Evolutionary conservation across 2,329 filamentous ascomycete species (phyloP), one percentile per base, ranked within the genome.

Genomic region (Aspergillus costaricaensis): DNA sequence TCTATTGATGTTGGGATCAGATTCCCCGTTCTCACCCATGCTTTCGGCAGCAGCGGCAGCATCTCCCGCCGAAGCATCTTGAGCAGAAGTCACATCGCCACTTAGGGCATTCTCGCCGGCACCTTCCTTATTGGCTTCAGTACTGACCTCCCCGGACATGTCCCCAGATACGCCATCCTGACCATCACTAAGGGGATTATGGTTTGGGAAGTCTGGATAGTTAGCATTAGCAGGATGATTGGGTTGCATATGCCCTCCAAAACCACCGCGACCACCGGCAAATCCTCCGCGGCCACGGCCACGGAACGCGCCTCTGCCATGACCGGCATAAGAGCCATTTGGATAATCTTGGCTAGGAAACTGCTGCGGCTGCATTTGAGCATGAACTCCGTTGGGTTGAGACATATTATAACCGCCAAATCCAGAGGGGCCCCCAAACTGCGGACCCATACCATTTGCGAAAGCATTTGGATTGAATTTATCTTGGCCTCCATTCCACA

Each of bases 401-500:
- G 88, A 82, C 86, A 90, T 88, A 88, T 88, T 85, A 83, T 82
- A 84, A 70, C 81, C 79, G 79, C 81, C 81, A 79, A 84, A 91
- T 81, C 88, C 88, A 83, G 87, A 83, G 83, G 90, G 89, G 86
- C 85, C 85, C 81, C 88, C 89, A 87, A 86, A 91, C 81, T 91
- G 89, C 90, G 88, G 87, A 83, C 87, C 88, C 86, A 91, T 91
- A 84, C 87, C 87, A 85, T 84, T 77, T 80, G 86, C 74, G 73
- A 80, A 85, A 86, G 87, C 87, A 90, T 87, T 91, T 90, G 87
- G 85, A 85, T 89, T 92, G 88, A 87, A 91, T 89, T 91, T 92
- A 91, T 91, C 89, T 89, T 90, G 88, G 84, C 87, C 86, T 84
- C 87, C 86, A 88, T 88, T 90, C 89, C 89, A 92, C 84, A 88